phyloP scores from a whole-genome alignment of 2,329 filamentous ascomycete species.

The Ophiostoma quercus region DNA sequence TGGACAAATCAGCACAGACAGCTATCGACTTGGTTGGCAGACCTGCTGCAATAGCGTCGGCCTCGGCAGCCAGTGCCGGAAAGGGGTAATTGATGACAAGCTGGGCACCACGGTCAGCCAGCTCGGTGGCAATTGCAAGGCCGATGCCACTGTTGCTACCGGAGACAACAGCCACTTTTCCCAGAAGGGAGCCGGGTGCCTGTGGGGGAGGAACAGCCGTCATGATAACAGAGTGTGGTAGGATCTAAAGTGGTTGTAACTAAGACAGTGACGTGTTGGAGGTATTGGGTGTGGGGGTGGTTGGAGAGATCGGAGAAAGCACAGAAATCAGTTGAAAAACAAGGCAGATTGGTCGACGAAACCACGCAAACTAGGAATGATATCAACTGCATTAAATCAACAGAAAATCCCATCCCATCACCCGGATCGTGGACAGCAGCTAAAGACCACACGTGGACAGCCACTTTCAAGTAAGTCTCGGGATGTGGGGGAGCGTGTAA shows the following conservation, averaged over 20 bases:
- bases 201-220: slow-evolving; percentile 2
- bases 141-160: slow-evolving; percentile 44
- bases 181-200: slow-evolving; percentile 24
- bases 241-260: too few relatives aligned
- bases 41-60: slow-evolving; percentile 31
- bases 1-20: slow-evolving; percentile 41
- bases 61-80: slow-evolving; percentile 30
- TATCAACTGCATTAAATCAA: slow-evolving; percentile 4
- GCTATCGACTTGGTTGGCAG: slow-evolving; percentile 35
- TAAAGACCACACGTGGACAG: not conserved
- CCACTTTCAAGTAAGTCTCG: not conserved
- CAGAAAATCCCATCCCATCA: not conserved
- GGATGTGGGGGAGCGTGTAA: slow-evolving; percentile 15
- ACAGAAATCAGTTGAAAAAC: not conserved
- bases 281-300: not conserved
- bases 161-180: slow-evolving; percentile 49
- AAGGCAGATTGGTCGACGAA: not conserved
- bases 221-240: not conserved
- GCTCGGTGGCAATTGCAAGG: slow-evolving; percentile 40
- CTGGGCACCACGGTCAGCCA: slow-evolving; percentile 42
- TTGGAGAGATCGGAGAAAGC: too few relatives aligned
- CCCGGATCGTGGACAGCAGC: not conserved
- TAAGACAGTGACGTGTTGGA: too few relatives aligned
- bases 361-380: not conserved
- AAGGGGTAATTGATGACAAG: slow-evolving; percentile 48